phyloP scores from a whole-genome alignment of 1,284 basidiomycete species.

The Tilletia horrida region DNA sequence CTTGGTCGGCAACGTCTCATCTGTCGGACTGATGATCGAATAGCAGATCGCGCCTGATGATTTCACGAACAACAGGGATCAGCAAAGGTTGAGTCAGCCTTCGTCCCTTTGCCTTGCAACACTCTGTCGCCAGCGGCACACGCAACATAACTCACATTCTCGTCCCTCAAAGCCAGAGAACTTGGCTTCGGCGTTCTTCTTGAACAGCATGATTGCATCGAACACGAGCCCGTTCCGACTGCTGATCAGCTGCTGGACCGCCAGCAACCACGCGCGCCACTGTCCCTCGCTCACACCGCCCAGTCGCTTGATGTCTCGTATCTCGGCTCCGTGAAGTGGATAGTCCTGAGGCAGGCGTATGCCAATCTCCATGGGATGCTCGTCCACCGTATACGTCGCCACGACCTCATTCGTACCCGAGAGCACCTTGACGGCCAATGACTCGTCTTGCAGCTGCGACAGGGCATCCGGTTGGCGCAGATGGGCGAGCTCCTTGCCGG shows the following conservation, averaged over 20 bases:
- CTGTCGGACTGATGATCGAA: constrained; percentile 88
- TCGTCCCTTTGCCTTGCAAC: too few relatives aligned
- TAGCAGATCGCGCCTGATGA: constrained; percentile 54
- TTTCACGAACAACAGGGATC: too few relatives aligned
- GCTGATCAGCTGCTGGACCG: constrained; percentile 85
- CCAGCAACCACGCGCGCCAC: constrained; percentile 92
- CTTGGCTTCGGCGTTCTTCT: constrained; percentile 75
- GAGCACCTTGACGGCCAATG: constrained; percentile 67
- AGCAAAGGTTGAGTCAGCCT: neutral
- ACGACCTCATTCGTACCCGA: constrained; percentile 61
- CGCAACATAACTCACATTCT: constrained; percentile 34
- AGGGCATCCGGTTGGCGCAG: constrained; percentile 67
- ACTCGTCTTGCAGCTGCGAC: constrained; percentile 73
- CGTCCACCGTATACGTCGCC: constrained; percentile 77
- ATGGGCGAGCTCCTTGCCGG: constrained; percentile 74
- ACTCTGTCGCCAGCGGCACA: too few relatives aligned
- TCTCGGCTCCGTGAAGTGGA: constrained; percentile 83
- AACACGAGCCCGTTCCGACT: constrained; percentile 80
- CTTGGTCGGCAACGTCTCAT: constrained; percentile 77
- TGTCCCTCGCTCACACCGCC: constrained; percentile 78
- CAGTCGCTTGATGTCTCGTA: constrained; percentile 77
- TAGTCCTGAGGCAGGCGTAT: constrained; percentile 84
- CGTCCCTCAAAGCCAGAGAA: constrained; percentile 49
- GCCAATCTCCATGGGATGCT: constrained; percentile 86
- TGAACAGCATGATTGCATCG: constrained; percentile 88